phyloP scores from a whole-genome alignment of 768 basidiomycete genomes.

The Collybiopsis luxurians region DNA sequence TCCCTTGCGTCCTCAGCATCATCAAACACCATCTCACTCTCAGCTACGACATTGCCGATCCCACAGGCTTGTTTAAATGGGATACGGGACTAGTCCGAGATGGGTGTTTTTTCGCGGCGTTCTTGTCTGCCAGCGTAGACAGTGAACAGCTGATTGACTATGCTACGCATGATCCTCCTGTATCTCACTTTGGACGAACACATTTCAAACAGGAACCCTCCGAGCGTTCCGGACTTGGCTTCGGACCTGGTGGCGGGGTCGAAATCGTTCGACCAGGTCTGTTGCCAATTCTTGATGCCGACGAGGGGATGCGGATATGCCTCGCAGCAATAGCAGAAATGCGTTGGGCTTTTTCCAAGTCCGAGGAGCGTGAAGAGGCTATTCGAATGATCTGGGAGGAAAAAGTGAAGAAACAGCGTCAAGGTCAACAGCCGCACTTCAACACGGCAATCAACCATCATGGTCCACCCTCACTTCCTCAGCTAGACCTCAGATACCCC shows the following conservation, averaged over 20 bases:
- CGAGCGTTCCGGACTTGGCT: conserved; percentile 20
- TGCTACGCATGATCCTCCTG: conserved; percentile 11
- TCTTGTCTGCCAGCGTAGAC: conserved; percentile 67
- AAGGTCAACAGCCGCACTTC: conserved; percentile 6
- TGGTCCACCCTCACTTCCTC: not conserved
- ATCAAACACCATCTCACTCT: conserved; percentile 46
- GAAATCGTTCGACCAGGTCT: conserved; percentile 6
- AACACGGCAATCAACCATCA: not conserved
- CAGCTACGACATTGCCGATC: conserved; percentile 25
- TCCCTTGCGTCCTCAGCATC: conserved; percentile 50
- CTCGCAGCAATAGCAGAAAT: conserved; percentile 76
- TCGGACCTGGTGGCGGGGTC: conserved; percentile 14
- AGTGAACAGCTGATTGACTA: conserved; percentile 30
- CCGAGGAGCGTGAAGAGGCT: conserved; percentile 66
- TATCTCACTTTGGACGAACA: conserved; percentile 26
- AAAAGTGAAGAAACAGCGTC: conserved; percentile 27
- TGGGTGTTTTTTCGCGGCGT: conserved; percentile 86
- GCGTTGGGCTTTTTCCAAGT: conserved; percentile 78
- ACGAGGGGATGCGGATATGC: conserved; percentile 55
- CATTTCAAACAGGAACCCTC: conserved; percentile 30
- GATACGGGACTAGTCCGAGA: conserved; percentile 86
- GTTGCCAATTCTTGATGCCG: conserved; percentile 21
- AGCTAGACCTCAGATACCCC: conserved; percentile 4
- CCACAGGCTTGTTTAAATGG: conserved; percentile 67
- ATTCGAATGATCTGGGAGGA: conserved; percentile 53